Base-by-base conservation (phyloP, 495 filamentous ascomycete genomes). In the Annulohypoxylon moriforme region DNA sequence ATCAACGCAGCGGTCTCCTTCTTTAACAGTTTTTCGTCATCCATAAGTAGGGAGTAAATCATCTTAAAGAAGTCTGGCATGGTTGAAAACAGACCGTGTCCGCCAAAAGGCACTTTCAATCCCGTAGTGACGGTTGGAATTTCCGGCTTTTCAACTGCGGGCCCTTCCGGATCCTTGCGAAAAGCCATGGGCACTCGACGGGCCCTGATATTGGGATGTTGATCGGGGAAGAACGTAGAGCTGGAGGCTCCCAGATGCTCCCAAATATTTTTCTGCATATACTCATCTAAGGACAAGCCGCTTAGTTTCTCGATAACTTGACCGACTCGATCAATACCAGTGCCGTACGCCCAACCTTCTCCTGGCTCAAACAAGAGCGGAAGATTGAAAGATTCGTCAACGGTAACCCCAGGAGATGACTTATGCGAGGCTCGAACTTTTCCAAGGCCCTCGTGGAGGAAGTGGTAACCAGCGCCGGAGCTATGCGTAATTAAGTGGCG, bases 301-400 rank as follows among this genome's bases (percentile, higher is more conserved):
- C 68, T 67, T 0, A 81, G 16, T 3, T 50, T 60, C 38, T 79
- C 77, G 18, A 84, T 56, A 3, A 82, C 25, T 6, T 64, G 53
- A 0, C 82, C 81, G 0, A 68, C 79, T 73, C 78, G 80, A 70
- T 82, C 81, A 8, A 77, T 31, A 0, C 76, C 72, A 6, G 58
- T 56, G n/a, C 81, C 76, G 47, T 83, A 82, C 1, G 46, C 65
- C 80, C 79, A 84, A 2, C 73, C 72, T 16, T 73, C 67, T 7
- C 82, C 82, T 0, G 80, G 82, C 40, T 81, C 75, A 56, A 78
- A 81, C 1, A 78, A 16, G 1, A 84, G 68, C 9, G 81, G 81
- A 33, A 68, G 72, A 25, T 52, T 66, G 55, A 76, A 79, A 13
- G 69, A 56, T 8, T 62, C 69, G 6, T 69, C 75, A 3, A 81